Evolutionary conservation across 345 rosid species (phyloP).

Genomic region (Pelargonium nanum): DNA sequence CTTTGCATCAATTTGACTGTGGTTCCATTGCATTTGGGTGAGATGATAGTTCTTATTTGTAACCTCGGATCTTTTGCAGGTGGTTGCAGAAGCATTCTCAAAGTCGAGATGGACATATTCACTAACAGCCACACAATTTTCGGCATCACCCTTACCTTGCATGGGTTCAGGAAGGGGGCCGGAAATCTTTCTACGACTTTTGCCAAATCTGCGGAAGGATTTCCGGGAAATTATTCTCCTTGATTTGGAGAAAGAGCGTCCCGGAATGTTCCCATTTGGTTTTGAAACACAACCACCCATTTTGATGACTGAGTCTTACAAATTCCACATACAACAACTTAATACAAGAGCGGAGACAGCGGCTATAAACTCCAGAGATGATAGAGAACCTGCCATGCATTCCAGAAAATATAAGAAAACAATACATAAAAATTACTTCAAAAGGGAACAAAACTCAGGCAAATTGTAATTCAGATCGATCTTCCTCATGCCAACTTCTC

Average conservation of each 20-base stretch:
- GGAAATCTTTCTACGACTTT: constrained; percentile 37
- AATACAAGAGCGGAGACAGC: too few relatives aligned
- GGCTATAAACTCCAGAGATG: too few relatives aligned
- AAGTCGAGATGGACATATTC: constrained; percentile 51
- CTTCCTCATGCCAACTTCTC: not conserved
- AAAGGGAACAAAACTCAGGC: too few relatives aligned
- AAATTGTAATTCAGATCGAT: too few relatives aligned
- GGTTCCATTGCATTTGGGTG: constrained; percentile 75
- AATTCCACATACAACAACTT: not conserved
- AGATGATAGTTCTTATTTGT: constrained; percentile 46
- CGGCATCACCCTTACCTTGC: constrained; percentile 32
- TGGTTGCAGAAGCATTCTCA: constrained; percentile 36
- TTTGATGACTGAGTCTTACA: not conserved
- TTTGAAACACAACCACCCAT: not conserved
- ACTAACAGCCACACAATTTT: constrained; percentile 28
- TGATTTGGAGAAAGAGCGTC: too few relatives aligned
- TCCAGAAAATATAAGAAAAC: not conserved
- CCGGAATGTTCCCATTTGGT: not conserved
- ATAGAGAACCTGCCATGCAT: not conserved
- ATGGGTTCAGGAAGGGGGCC: constrained; percentile 30
- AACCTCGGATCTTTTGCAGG: constrained; percentile 49
- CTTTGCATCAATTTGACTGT: constrained; percentile 47
- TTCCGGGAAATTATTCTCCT: too few relatives aligned
- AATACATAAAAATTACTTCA: not conserved
- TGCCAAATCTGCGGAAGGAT: constrained; percentile 16